Base-by-base conservation (phyloP, 2,329 filamentous ascomycete genomes). In the Graphilbum fragrans region DNA sequence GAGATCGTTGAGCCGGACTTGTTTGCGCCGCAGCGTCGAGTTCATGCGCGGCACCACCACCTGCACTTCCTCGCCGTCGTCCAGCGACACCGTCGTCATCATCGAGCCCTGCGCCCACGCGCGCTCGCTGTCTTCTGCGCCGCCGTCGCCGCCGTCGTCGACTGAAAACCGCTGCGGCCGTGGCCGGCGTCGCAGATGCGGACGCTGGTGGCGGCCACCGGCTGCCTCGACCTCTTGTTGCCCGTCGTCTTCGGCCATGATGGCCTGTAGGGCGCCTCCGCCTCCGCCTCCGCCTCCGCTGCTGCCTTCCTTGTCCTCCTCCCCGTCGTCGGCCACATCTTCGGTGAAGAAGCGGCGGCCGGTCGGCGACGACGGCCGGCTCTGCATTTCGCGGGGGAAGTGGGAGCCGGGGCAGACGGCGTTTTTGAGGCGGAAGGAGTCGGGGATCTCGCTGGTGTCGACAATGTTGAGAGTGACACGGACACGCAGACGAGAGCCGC, bases 361-460 rank as follows among this genome's bases (percentile, higher is more conserved):
- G 0, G 80, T 80, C 2, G 84, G 79, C 41, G 78, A 83, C 0
- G 83, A 81, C 12, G 86, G 82, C 8, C 84, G 83, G 45, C 80
- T 83, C 55, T 90, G 86, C 86, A 94, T 94, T 63, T 95, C 86
- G 35, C 86, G 78, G 1, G 88, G 86, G 57, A 92, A 94, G 63
- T 90, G 96, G 43, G 85, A 88, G 37, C 87, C 82, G 9, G 88
- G 90, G 54, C 81, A 96, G 2, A 96, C 88, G 10, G 85, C 86
- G 53, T 90, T 90, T 42, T 76, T 78, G 63, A 87, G 87, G 50
- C 90, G 84, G 65, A 94, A 95, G 16, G 86, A 92, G 59, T 96
- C 90, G 1, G 90, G 90, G 55, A 96, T 94, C 61, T 96, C 90
- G 54, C 88, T 82, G 66, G 92, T 93, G 58, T 95, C 83, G 52